phyloP scores from a whole-genome alignment of 495 filamentous ascomycete genomes.

The Penicillium canariense region DNA sequence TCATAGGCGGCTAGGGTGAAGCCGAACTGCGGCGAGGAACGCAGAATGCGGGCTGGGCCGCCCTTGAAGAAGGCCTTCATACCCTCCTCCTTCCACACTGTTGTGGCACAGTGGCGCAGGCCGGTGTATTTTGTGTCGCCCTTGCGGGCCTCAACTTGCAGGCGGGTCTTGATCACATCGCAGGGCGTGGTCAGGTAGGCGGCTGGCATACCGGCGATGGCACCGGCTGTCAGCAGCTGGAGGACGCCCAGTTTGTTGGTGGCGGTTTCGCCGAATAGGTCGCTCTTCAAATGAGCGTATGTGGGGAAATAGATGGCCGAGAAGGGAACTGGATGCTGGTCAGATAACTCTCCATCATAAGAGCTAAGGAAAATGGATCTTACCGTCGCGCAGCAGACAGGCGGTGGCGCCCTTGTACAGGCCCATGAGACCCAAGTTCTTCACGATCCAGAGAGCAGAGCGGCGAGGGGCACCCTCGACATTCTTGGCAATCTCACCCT shows the following conservation, averaged over 20 bases:
- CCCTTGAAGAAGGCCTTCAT: conserved; percentile 98
- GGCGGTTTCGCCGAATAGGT: conserved; percentile 87
- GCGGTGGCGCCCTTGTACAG: conserved; percentile 97
- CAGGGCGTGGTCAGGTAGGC: conserved; percentile 96
- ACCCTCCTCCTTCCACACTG: conserved; percentile 85
- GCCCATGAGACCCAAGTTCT: conserved; percentile 90
- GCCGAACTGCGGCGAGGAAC: conserved; percentile 95
- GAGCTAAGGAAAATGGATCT: conserved; percentile 3
- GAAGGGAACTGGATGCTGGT: conserved; percentile 66
- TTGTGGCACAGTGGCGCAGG: conserved; percentile 80
- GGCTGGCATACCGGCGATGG: conserved; percentile 97
- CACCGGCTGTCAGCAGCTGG: conserved; percentile 91
- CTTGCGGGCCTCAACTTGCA: conserved; percentile 96
- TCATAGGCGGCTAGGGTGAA: conserved; percentile 96
- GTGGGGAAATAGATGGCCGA: conserved; percentile 98
- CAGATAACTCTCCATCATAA: conserved; percentile 13
- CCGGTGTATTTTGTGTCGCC: conserved; percentile 84
- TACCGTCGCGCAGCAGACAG: conserved; percentile 82
- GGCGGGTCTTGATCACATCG: conserved; percentile 97
- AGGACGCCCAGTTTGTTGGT: conserved; percentile 88
- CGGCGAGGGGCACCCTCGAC: conserved; percentile 80
- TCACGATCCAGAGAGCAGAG: conserved; percentile 95
- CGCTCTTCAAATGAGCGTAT: conserved; percentile 90
- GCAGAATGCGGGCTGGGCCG: conserved; percentile 87
- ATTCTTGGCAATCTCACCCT: conserved; percentile 90